Percentiles rank a stretch among this genome's conserved stretches.
These are phyloP conservation scores for Tetrahymena borealis DNA, from an alignment of 73 alveolate genomes.

Conservation along the genomic window DNA sequence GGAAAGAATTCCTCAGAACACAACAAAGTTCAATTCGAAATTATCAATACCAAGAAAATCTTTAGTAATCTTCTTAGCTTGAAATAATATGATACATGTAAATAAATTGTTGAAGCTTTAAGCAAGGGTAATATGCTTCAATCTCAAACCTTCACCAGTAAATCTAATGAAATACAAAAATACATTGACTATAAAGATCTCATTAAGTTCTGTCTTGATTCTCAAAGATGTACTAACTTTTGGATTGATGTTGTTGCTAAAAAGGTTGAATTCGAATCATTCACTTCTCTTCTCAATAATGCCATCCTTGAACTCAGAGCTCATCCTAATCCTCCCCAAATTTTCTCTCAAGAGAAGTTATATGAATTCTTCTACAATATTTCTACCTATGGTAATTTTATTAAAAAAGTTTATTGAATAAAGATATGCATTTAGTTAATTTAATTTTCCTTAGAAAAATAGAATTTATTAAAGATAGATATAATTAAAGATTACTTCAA, in stretches of 20 bases:
- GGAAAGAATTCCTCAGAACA: not conserved
- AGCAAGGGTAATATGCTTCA: not conserved
- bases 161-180: not conserved
- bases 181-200: not conserved
- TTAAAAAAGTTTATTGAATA: no score
- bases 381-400: not conserved
- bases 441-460: no score
- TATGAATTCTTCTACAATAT: not conserved
- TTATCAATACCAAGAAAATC: not conserved
- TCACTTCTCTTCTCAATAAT: not conserved
- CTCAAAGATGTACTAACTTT: not conserved
- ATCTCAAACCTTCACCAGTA: not conserved
- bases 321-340: not conserved
- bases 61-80: not conserved
- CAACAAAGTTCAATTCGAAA: not conserved
- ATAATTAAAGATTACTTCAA: no score
- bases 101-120: not conserved
- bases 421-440: no score
- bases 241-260: not conserved
- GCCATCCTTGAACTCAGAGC: not conserved
- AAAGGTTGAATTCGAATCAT: not conserved
- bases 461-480: no score
- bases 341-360: not conserved
- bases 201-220: not conserved
- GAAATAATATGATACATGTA: not conserved